These are phyloP conservation scores for Metarhizium humberi DNA, from an alignment of 2,329 filamentous ascomycete genomes.

Conservation along the genomic window DNA sequence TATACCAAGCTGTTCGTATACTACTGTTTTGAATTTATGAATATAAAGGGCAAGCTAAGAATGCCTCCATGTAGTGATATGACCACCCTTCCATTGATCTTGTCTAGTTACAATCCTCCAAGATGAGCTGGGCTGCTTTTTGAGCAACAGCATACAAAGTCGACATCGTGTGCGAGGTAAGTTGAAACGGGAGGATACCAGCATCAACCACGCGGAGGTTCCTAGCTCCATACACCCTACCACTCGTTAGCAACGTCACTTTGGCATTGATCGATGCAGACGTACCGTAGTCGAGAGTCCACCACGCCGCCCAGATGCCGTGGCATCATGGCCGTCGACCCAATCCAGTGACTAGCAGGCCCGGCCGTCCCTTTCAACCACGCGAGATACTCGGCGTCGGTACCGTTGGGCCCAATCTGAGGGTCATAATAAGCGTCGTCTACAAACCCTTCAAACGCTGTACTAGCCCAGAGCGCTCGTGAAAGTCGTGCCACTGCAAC, in stretches of 20 bases:
- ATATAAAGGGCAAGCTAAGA: no score
- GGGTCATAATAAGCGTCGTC: conserved; percentile 12
- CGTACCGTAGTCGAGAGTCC: conserved; percentile 10
- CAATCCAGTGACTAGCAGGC: conserved; percentile 16
- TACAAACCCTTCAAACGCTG: conserved; percentile 10
- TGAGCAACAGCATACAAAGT: conserved; percentile 14
- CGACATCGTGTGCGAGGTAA: conserved; percentile 16
- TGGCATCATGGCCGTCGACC: conserved; percentile 15
- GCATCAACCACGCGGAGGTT: conserved; percentile 14
- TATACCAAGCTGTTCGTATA: no score
- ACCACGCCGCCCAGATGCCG: conserved; percentile 13
- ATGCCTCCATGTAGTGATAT: no score
- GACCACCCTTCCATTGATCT: no score
- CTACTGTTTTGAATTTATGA: no score
- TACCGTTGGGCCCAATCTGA: conserved; percentile 10
- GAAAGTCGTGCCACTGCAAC: conserved; percentile 8
- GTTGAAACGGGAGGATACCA: conserved; percentile 11
- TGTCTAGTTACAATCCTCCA: conserved; percentile 5
- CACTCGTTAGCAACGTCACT: neutral
- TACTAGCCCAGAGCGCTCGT: conserved; percentile 10
- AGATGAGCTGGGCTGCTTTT: conserved; percentile 13
- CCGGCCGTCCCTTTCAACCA: conserved; percentile 7
- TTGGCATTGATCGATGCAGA: neutral
- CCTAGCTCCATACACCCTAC: conserved; percentile 13
- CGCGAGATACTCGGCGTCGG: conserved; percentile 11